phyloP scores from a whole-genome alignment of 2,329 filamentous ascomycete species.

The Fusarium temperatum region DNA sequence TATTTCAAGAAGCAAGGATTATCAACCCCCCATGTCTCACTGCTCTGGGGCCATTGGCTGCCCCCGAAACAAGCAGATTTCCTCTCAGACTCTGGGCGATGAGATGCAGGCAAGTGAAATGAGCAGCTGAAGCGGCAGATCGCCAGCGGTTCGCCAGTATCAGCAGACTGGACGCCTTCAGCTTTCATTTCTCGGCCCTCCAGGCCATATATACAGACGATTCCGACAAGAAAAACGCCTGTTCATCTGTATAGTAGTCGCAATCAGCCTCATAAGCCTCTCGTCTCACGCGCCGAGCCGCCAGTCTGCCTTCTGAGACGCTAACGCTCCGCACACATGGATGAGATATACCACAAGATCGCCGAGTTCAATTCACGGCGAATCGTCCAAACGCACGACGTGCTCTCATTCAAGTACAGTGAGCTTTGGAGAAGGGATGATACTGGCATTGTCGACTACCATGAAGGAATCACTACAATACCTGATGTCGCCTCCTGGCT shows the following conservation, averaged over 20 bases:
- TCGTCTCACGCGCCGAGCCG: background rate
- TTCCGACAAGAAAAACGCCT: background rate
- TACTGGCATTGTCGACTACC: conserved; percentile 28
- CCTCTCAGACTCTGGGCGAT: background rate
- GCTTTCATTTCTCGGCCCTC: background rate
- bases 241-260: background rate
- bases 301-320: background rate
- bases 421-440: conserved; percentile 43
- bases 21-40: conserved; percentile 21
- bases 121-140: conserved; percentile 11
- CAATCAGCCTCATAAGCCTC: background rate
- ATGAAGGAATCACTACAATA: conserved; percentile 7
- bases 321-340: conserved; percentile 35
- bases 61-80: background rate
- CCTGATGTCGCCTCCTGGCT: conserved; percentile 37
- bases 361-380: conserved; percentile 37
- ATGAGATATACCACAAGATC: conserved; percentile 47
- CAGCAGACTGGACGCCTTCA: background rate
- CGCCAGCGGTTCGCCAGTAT: conserved; percentile 3
- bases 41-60: conserved; percentile 11
- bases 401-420: conserved; percentile 38
- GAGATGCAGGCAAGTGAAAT: conserved; percentile 3
- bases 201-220: background rate
- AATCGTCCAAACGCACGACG: conserved; percentile 20
- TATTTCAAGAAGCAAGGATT: conserved; percentile 9